A percentile compares a stretch with the other conserved stretches of the same genome.
These are phyloP conservation scores for Pyrenochaeta sp. DNA, from an alignment of 2,329 filamentous ascomycete genomes.

Conservation along the genomic window DNA sequence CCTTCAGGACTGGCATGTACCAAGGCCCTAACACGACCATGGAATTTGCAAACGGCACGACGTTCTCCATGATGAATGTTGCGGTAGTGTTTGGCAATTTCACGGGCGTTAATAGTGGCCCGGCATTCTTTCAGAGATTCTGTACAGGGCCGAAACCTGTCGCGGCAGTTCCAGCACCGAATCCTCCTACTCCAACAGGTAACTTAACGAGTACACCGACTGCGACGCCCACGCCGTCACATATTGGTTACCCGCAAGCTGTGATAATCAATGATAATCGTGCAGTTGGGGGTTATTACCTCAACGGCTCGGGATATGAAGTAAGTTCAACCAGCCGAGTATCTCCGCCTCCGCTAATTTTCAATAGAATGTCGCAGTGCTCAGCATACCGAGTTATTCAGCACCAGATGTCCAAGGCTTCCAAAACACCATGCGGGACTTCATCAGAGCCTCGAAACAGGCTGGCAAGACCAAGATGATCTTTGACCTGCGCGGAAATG, in stretches of 20 bases:
- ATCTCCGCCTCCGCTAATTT: conserved; percentile 46
- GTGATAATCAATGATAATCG: conserved; percentile 44
- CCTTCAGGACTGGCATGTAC: conserved; percentile 39
- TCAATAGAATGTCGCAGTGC: conserved; percentile 54
- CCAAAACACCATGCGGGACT: conserved; percentile 50
- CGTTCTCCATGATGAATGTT: conserved; percentile 36
- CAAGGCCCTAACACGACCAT: conserved; percentile 44
- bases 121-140: conserved; percentile 51
- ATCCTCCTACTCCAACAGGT: conserved; percentile 12
- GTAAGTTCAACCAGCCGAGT: conserved; percentile 38
- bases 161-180: conserved; percentile 15
- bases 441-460: conserved; percentile 56
- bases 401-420: conserved; percentile 43
- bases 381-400: conserved; percentile 54
- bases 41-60: conserved; percentile 48
- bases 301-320: conserved; percentile 48
- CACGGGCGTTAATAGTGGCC: conserved; percentile 47
- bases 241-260: conserved; percentile 49
- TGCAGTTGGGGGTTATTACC: conserved; percentile 56
- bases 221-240: conserved; percentile 33
- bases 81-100: conserved; percentile 43
- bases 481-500: conserved; percentile 69
- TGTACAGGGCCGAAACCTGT: conserved; percentile 36
- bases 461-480: conserved; percentile 67
- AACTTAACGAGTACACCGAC: conserved; percentile 23